phyloP scores from a whole-genome alignment of 345 rosid species.

The Sonneratia alba region DNA sequence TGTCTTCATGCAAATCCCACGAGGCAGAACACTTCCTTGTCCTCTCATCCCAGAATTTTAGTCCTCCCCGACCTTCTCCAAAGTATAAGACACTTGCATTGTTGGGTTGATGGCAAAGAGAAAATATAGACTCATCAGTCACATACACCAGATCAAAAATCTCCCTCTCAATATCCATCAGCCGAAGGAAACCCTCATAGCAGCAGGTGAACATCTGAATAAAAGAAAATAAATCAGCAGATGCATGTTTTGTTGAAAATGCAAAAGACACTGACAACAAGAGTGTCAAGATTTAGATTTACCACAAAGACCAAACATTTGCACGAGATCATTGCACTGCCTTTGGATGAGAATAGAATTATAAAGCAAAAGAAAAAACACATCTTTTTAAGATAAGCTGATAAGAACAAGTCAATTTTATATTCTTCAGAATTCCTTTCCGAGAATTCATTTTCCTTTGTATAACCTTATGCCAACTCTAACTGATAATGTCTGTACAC shows the following conservation, averaged over 20 bases:
- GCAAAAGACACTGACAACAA: background rate
- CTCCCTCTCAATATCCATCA: constrained; percentile 74
- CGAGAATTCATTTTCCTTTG: background rate
- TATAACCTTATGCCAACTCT: background rate
- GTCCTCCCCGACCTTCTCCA: constrained; percentile 46
- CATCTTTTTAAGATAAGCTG: background rate
- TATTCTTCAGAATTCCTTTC: background rate
- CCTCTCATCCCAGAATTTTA: constrained; percentile 55
- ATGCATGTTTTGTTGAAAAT: background rate
- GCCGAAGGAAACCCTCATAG: constrained; percentile 58
- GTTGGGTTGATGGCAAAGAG: constrained; percentile 50
- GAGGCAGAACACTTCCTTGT: constrained; percentile 31
- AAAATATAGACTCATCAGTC: constrained; percentile 38
- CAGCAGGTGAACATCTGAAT: constrained; percentile 59
- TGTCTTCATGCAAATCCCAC: constrained; percentile 52
- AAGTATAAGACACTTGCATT: constrained; percentile 45
- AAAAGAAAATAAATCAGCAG: background rate
- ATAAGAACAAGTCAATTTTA: background rate
- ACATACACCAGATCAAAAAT: constrained; percentile 53
- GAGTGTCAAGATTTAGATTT: background rate
- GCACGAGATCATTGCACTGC: background rate
- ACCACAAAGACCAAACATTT: background rate
- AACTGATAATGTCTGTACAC: too few species aligned
- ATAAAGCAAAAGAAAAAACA: background rate
- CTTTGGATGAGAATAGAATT: background rate